Evolutionary conservation across 2,329 filamentous ascomycete genomes (phyloP), one percentile per base, ranked within the genome.

Genomic region (Sporothrix brasiliensis): DNA sequence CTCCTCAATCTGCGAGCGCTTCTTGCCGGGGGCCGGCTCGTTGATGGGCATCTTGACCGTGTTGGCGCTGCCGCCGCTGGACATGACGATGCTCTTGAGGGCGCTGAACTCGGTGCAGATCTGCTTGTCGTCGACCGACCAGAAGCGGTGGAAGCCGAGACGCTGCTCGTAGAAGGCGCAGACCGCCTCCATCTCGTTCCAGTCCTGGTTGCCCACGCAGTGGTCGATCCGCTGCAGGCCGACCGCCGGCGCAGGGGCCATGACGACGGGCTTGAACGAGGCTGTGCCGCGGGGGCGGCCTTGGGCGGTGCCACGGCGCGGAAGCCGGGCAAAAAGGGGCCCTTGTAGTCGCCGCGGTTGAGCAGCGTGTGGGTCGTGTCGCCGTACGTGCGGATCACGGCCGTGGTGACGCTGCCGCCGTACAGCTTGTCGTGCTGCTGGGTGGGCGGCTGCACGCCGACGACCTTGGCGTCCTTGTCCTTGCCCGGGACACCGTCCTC

Each of bases 1-100:
- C 82, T 97, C 94, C 80, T 97, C 94, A 75, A 98, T 97, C 82
- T 98, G 94, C 13, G 89, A 92, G 80, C 93, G 92, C 81, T 92
- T 94, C 83, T 95, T 95, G 71, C 94, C 94, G 1, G 87, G 84
- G 0, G 94, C 94, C 1, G 94, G 94, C 82, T 97, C 94, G 84
- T 97, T 97, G 86, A 98, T 97, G 76, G 94, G 94, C 93, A 97
- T 97, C 83, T 97, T 97, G 81, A 97, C 93, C 4, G 91, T 80
- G 71, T 94, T 91, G 82, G 94, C 92, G 72, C 89, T 88, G 3
- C 90, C 92, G 60, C 91, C 88, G 4, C 90, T 92, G 54, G 91
- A 88, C 93, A 97, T 97, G 78, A 97, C 94, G 77, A 97, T 89
- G 77, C 88, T 92, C 81, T 90, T 93, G 63, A 97, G 85, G 11